Conservation (phyloP, 371 early-diverging fungal species). For the Dinochytrium kinnereticum region DNA sequence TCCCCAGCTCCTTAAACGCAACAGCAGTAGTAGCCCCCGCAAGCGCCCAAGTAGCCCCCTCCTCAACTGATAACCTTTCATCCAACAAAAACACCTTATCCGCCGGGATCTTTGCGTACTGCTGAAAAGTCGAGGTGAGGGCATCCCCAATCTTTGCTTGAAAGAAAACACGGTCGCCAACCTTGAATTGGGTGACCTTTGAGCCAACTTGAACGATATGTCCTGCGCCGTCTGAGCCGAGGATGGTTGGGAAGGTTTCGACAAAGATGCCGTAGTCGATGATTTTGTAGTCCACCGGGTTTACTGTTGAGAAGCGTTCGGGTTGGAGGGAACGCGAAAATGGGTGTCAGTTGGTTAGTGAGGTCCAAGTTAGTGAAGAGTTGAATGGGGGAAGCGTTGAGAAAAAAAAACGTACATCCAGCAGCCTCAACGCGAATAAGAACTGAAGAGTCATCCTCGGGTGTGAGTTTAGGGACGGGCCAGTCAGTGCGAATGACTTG, state of each 20-base stretch:
- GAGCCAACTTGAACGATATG: conserved; percentile 9
- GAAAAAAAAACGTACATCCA: conserved; percentile 1
- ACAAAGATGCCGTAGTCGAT: conserved; percentile 20
- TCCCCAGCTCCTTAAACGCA: neutral
- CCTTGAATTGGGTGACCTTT: conserved; percentile 9
- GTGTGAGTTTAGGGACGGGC: neutral
- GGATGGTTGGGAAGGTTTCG: conserved; percentile 16
- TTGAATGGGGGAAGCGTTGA: no score
- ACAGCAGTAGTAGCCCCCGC: conserved; percentile 6
- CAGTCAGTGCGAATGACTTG: no score
- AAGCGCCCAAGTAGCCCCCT: neutral
- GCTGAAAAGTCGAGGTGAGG: conserved; percentile 21
- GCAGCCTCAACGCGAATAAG: conserved; percentile 25
- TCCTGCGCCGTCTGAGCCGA: conserved; percentile 33
- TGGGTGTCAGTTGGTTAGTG: no score
- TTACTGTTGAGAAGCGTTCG: conserved; percentile 7
- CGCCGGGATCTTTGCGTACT: neutral
- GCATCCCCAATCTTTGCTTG: conserved; percentile 21
- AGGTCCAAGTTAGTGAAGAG: no score
- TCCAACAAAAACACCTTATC: neutral
- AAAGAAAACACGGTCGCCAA: conserved; percentile 32
- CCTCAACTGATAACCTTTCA: conserved; percentile 26
- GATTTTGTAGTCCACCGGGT: conserved; percentile 30
- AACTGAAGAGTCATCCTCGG: conserved; percentile 8
- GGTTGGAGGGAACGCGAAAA: no score